Percentiles rank a stretch among this genome's conserved stretches.
Conservation (phyloP, 805 yeast genomes). For the Spathaspora gorwiae region DNA sequence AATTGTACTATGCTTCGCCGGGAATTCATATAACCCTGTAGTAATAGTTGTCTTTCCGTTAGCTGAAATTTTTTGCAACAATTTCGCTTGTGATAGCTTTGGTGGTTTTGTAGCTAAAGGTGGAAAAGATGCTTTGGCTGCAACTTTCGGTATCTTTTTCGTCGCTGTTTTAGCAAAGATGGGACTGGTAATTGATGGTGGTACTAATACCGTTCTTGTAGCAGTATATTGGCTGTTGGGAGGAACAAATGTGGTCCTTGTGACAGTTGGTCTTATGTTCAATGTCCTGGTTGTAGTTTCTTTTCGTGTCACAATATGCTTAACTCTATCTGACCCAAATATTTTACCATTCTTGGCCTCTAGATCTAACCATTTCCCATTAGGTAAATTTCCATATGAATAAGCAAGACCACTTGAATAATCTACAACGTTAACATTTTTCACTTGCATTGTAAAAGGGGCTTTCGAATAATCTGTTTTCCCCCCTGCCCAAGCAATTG, state of each 20-base stretch:
- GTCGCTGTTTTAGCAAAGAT: too few relatives aligned
- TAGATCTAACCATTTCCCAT: constrained; percentile 14
- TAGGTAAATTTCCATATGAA: constrained; percentile 20
- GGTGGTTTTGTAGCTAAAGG: background rate
- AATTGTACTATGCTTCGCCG: background rate
- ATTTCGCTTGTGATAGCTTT: background rate
- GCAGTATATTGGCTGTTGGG: too few relatives aligned
- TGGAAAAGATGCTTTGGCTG: too few relatives aligned
- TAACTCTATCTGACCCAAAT: background rate
- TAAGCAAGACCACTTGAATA: constrained; percentile 26
- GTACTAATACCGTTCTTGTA: too few relatives aligned
- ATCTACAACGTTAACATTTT: constrained; percentile 19
- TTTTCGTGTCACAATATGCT: background rate
- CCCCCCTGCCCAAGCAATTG: constrained; percentile 41
- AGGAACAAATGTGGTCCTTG: too few relatives aligned
- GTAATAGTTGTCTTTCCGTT: background rate
- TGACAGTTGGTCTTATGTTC: background rate
- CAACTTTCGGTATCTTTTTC: too few relatives aligned
- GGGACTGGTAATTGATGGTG: too few relatives aligned
- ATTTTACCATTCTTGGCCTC: constrained; percentile 10
- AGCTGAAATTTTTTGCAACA: background rate
- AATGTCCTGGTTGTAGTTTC: background rate
- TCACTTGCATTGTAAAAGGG: constrained; percentile 31
- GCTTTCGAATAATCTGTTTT: constrained; percentile 22
- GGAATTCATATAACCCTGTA: background rate